Evolutionary conservation across 352 stramenopile genomes (phyloP).

Genomic region (Globisporangium spiculum): DNA sequence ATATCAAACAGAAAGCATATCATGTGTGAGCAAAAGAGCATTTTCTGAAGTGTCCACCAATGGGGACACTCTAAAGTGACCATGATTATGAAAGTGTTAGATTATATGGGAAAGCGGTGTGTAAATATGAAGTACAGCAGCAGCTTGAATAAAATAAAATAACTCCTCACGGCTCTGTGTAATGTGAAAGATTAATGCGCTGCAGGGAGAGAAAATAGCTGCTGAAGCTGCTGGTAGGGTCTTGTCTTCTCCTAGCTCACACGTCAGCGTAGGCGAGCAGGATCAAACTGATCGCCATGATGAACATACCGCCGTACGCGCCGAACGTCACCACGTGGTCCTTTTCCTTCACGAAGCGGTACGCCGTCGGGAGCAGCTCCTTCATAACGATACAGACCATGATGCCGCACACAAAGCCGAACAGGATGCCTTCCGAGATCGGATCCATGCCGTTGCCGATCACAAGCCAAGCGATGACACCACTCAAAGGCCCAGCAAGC

Average conservation of each 20-base stretch:
- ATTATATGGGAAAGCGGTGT: too few species aligned
- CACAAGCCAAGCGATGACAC: conserved; percentile 84
- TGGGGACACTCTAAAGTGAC: too few species aligned
- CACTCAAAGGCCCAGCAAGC: conserved; percentile 89
- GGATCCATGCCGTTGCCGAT: conserved; percentile 73
- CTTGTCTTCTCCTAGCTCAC: conserved; percentile 18
- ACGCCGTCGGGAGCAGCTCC: conserved; percentile 91
- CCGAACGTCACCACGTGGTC: conserved; percentile 81
- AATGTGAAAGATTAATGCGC: not conserved
- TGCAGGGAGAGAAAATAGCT: not conserved
- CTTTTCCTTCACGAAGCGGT: conserved; percentile 86
- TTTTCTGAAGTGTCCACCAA: too few species aligned
- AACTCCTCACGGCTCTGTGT: too few species aligned
- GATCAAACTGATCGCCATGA: conserved; percentile 87
- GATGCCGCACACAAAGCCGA: conserved; percentile 92
- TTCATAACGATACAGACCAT: conserved; percentile 91
- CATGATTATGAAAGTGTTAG: too few species aligned
- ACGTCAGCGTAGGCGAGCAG: conserved; percentile 80
- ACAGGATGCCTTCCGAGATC: conserved; percentile 81
- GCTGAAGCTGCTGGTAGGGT: too few species aligned
- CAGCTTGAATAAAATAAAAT: too few species aligned
- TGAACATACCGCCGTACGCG: conserved; percentile 76
- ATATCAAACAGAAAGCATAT: too few species aligned
- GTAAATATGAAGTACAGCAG: too few species aligned
- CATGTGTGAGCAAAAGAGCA: too few species aligned